phyloP scores from a whole-genome alignment of 257 asterid genomes.

The Gentiana dahurica region DNA sequence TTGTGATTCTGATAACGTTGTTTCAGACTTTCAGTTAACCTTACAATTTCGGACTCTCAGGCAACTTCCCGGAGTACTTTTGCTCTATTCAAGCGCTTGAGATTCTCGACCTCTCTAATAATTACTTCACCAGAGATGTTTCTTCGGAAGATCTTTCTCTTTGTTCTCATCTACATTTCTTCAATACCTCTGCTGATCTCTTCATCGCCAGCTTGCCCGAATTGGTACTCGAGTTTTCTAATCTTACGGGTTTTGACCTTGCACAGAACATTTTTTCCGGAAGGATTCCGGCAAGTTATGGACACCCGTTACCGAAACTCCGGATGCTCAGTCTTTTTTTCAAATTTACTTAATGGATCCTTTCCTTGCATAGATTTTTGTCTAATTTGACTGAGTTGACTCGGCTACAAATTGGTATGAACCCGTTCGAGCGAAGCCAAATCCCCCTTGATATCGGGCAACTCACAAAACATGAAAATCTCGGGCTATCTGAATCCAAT shows the following conservation, averaged over 20 bases:
- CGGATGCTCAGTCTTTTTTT: conserved; percentile 31
- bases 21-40: conserved; percentile 30
- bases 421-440: conserved; percentile 41
- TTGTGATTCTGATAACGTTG: conserved; percentile 28
- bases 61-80: conserved; percentile 66
- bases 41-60: conserved; percentile 29
- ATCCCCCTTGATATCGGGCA: conserved; percentile 53
- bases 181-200: conserved; percentile 38
- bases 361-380: conserved; percentile 40
- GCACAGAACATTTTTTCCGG: conserved; percentile 52
- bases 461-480: conserved; percentile 38
- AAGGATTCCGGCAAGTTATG: conserved; percentile 53
- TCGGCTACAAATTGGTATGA: conserved; percentile 30
- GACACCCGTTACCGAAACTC: conserved; percentile 30
- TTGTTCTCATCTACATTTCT: conserved; percentile 44
- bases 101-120: conserved; percentile 34
- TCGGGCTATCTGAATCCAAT: conserved; percentile 23
- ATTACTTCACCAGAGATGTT: conserved; percentile 34
- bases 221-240: conserved; percentile 23
- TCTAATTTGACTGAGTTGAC: conserved; percentile 51
- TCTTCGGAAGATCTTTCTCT: conserved; percentile 28
- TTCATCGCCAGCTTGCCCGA: conserved; percentile 61
- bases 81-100: conserved; percentile 56
- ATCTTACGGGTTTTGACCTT: conserved; percentile 43
- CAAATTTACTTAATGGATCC: conserved; percentile 55